Evolutionary conservation across 306 rosid species (phyloP), one percentile per base, ranked within the genome.

Genomic region (Ceratonia siliqua): DNA sequence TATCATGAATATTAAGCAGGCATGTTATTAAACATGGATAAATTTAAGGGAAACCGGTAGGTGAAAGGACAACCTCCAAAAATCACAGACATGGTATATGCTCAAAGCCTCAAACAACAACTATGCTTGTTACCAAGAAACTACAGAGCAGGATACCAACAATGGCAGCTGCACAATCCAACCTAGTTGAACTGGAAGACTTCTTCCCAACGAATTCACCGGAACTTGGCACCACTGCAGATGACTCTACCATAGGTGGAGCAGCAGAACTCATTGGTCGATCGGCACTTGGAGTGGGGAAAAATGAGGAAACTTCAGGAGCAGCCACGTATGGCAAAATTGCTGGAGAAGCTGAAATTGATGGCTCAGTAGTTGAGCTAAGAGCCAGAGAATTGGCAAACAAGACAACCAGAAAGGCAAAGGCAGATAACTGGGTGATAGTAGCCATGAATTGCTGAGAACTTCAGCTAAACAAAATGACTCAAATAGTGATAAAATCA

Each of bases 231-330:
- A 77, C 77, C 0, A 85, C 82, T 1, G 73, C 74, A 21, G 85
- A 20, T 55, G 87, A 78, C 39, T 77, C 78, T 5, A 80, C 36
- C 63, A 48, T 50, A 21, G 78, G 78, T 65, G 82, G 30, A 54
- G 81, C 74, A 25, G 52, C 43, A 15, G 79, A 64, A 52, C 38
- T 79, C 77, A 39, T 32, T 36, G 90, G 82, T 73, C 35, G 27
- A 17, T 81, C 73, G 8, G 17, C 50, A 27, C 57, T 53, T 15
- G 96, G 85, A 57, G 86, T 72, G 46, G 90, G 93, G 35, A 81
- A 92, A 65, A 92, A 92, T 15, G 91, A 86, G 10, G 91, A 88
- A 74, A 88, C 78, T 62, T 88, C 82, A 3, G 92, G 89, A 0
- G 87, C 20, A 12, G 79, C 83, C 35, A 21, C 85, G 25, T 85